A percentile compares a stretch with the other conserved stretches of the same genome.
These are phyloP conservation scores for Triticum urartu DNA, from an alignment of 176 grass and related monocot genomes.

Conservation along the genomic window DNA sequence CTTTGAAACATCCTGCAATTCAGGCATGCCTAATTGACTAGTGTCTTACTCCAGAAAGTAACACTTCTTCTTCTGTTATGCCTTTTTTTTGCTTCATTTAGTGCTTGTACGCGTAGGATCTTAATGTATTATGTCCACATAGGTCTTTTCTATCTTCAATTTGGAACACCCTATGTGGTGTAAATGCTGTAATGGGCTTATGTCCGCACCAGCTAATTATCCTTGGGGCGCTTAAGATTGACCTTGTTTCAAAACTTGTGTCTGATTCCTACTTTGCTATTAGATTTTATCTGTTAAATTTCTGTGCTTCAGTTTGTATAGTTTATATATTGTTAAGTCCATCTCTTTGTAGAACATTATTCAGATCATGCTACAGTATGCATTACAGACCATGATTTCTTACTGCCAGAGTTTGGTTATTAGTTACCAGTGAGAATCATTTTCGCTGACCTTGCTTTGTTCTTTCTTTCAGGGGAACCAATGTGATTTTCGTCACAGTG, in stretches of 20 bases:
- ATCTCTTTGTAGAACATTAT: neutral
- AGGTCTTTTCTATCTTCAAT: too few relatives aligned
- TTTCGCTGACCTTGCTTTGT: constrained; percentile 3
- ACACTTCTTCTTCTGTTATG: neutral
- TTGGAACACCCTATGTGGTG: neutral
- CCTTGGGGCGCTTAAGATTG: neutral
- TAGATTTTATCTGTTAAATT: neutral
- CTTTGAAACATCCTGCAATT: neutral
- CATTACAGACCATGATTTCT: constrained; percentile 2
- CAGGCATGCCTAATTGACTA: neutral
- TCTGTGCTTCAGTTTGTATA: neutral
- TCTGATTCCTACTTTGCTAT: neutral
- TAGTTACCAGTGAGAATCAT: neutral
- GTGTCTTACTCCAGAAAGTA: neutral
- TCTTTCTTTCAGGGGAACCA: constrained; percentile 61
- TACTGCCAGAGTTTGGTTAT: neutral
- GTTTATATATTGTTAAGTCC: neutral
- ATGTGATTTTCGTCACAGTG: constrained; percentile 95
- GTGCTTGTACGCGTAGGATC: neutral
- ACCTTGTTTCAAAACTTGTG: neutral
- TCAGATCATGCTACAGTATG: neutral
- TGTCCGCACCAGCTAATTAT: neutral
- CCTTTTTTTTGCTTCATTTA: neutral
- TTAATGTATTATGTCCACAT: neutral
- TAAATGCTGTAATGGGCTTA: neutral